Evolutionary conservation across 129 eudicot species (phyloP).

Genomic region (Ambrosia artemisiifolia): DNA sequence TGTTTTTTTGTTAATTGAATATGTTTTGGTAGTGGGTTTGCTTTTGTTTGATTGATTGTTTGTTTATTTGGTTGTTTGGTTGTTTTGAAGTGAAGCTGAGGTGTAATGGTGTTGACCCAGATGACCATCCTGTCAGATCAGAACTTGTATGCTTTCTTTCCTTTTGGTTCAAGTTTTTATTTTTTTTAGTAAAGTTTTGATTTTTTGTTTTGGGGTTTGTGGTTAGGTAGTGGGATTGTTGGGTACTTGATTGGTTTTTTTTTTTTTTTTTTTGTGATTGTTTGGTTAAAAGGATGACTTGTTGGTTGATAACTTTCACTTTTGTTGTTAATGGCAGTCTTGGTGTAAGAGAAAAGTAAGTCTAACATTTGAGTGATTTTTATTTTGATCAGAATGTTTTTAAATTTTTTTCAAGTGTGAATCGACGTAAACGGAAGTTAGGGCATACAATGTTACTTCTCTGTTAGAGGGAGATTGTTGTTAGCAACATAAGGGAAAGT

Average conservation of each 20-base stretch:
- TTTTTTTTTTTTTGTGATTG: neutral
- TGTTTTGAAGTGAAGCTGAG: conserved; percentile 69
- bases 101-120: conserved; percentile 78
- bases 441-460: too few species aligned
- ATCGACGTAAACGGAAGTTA: too few species aligned
- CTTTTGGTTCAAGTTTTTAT: neutral
- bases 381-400: too few species aligned
- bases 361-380: too few species aligned
- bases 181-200: too few species aligned
- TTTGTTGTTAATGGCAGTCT: too few species aligned
- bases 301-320: too few species aligned
- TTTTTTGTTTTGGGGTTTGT: neutral
- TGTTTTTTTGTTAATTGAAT: too few species aligned
- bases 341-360: too few species aligned
- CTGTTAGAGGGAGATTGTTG: too few species aligned
- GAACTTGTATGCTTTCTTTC: conserved; percentile 55
- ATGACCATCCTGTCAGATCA: conserved; percentile 80
- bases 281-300: neutral
- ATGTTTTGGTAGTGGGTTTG: neutral
- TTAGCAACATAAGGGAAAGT: too few species aligned
- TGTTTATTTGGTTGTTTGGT: neutral
- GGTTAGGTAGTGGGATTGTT: neutral
- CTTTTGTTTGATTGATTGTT: neutral
- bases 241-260: neutral
- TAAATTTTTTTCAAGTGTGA: too few species aligned